Evolutionary conservation across 257 asterid species (phyloP).

Genomic region (Cruciata laevipes): DNA sequence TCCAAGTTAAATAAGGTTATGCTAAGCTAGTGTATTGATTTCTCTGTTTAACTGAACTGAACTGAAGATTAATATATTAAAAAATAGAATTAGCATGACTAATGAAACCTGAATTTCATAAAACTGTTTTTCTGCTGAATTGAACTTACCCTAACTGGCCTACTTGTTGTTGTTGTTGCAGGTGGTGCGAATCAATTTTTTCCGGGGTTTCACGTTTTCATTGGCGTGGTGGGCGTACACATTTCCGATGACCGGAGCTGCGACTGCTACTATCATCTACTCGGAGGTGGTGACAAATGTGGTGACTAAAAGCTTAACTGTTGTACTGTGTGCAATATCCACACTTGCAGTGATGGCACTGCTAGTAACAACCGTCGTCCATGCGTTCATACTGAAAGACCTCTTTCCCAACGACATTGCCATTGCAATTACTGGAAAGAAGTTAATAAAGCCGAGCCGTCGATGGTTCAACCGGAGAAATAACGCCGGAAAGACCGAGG

Average conservation of each 20-base stretch:
- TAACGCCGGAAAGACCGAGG: background rate
- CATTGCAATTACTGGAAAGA: conserved; percentile 52
- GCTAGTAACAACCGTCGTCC: conserved; percentile 57
- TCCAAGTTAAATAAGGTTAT: too few species aligned
- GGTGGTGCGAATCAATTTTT: conserved; percentile 82
- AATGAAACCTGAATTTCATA: too few species aligned
- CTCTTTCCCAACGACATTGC: conserved; percentile 76
- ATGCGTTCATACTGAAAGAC: conserved; percentile 51
- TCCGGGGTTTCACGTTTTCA: conserved; percentile 80
- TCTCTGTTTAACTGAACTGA: too few species aligned
- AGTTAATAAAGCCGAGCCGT: conserved; percentile 17
- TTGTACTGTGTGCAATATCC: conserved; percentile 40
- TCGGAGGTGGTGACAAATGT: conserved; percentile 33
- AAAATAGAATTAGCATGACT: too few species aligned
- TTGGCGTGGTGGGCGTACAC: conserved; percentile 97
- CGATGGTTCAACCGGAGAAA: conserved; percentile 38
- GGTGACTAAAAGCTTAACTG: conserved; percentile 33
- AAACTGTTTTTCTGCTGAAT: too few species aligned
- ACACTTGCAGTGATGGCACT: conserved; percentile 48
- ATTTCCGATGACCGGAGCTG: conserved; percentile 86
- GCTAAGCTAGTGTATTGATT: background rate
- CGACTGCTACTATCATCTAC: conserved; percentile 58
- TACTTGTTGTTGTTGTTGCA: conserved; percentile 25
- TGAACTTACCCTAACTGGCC: too few species aligned
- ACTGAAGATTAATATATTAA: too few species aligned